Evolutionary conservation across 225 moss, liverwort and hornwort genomes (phyloP), one percentile per base, ranked within the genome.

Genomic region (Pseudoscleropodium purum): DNA sequence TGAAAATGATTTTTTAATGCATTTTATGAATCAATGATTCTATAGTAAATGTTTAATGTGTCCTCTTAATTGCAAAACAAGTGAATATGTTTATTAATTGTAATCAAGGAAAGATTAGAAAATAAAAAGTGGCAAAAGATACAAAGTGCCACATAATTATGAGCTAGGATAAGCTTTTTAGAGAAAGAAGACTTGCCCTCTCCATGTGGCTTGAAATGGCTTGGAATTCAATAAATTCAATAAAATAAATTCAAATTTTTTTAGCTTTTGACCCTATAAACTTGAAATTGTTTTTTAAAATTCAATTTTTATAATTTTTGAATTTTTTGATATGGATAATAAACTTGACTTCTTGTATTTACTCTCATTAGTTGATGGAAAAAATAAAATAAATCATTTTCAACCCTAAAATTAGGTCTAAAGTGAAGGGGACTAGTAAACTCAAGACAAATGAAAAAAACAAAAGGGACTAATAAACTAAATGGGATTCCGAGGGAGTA

Each of bases 131-230:
- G 6, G 7, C 7, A 37, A 37, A 20, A 68, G 7, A 37, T 37
- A 21, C 7, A 68, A 68, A 68, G 20, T 20, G 6, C 3, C 2
- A 16, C 1, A 67, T 37, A 59, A 57, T 57, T 20, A 67, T 20
- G 20, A 37, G 11, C 20, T 36, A 36, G 0, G 6, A 67, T 1
- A 67, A 0, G 1, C 6, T 20, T 67, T 37, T 4, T 36, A 34
- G 3, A 65, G 3, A 66, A 66, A 36, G 10, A 67, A 6, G 10
- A 67, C 7, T 24, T 69, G 2, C 4, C 24, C 1, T 56, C 19
- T 56, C 19, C 2, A 56, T 56, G 56, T 6, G 18, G 56, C 18
- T 18, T 56, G 18, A 17, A 69, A 23, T 23, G 69, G 6, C 12
- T 12, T n/a, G 0, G 36, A 37, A 67, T 37, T 19, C 34, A 65